phyloP scores from a whole-genome alignment of 2,329 filamentous ascomycete genomes.

The Neonectria coccinea region DNA sequence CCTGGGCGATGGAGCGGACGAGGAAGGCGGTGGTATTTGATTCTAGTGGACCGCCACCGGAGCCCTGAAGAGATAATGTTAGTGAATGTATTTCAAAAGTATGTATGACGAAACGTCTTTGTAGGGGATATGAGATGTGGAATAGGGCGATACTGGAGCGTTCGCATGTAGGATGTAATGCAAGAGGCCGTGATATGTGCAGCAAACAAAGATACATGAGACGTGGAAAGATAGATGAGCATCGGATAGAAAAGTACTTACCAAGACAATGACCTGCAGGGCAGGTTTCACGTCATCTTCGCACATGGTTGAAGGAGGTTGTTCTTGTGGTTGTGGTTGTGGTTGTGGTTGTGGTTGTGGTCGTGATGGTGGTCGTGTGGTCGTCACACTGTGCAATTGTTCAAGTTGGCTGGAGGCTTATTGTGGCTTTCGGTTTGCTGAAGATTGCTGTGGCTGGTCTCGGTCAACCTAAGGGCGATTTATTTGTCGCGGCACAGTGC shows the following conservation, averaged over 20 bases:
- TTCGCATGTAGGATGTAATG: neutral
- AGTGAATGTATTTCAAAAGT: slow-evolving; percentile 16
- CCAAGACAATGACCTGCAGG: slow-evolving; percentile 80
- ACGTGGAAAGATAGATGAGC: neutral
- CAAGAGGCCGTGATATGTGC: neutral
- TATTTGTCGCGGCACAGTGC: neutral
- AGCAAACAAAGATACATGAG: neutral
- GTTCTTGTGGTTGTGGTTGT: neutral
- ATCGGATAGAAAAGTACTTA: slow-evolving; percentile 58
- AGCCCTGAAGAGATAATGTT: slow-evolving; percentile 69
- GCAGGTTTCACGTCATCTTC: slow-evolving; percentile 57
- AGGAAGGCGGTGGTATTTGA: slow-evolving; percentile 91
- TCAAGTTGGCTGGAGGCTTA: neutral
- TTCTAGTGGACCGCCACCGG: slow-evolving; percentile 90
- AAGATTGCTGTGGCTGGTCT: slow-evolving; percentile 11
- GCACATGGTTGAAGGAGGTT: slow-evolving; percentile 35
- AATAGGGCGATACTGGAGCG: neutral
- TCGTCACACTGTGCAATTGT: slow-evolving; percentile 20
- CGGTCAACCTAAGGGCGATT: neutral
- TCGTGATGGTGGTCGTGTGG: neutral
- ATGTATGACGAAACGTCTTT: neutral
- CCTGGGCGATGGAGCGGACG: slow-evolving; percentile 81
- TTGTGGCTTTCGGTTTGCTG: slow-evolving; percentile 12
- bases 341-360: slow-evolving; percentile 13
- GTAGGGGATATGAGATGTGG: neutral